These are phyloP conservation scores for Lasiodiplodia sp. DNA, from an alignment of 2,329 filamentous ascomycete genomes.

Conservation along the genomic window DNA sequence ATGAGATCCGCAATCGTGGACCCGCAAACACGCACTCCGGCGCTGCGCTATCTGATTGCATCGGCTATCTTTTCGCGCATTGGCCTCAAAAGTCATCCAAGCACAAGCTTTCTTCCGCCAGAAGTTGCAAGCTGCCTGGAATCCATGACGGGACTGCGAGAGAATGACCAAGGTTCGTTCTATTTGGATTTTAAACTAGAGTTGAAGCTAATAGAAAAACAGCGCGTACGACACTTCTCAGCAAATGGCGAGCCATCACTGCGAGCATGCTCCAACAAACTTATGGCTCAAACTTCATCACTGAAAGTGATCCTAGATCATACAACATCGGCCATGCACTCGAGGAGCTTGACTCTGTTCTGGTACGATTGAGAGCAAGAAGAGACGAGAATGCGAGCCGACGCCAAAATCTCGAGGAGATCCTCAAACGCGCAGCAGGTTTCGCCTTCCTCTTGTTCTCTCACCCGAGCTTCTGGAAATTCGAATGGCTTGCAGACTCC, in stretches of 20 bases:
- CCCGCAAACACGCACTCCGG: constrained; percentile 39
- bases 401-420: constrained; percentile 43
- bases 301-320: constrained; percentile 37
- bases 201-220: background rate
- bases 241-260: constrained; percentile 43
- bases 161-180: background rate
- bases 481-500: constrained; percentile 41
- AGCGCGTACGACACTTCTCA: constrained; percentile 36
- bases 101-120: constrained; percentile 39
- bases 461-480: constrained; percentile 43
- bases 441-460: constrained; percentile 47
- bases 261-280: constrained; percentile 40
- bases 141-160: constrained; percentile 32
- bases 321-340: constrained; percentile 37
- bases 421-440: constrained; percentile 43
- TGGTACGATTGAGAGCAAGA: constrained; percentile 35
- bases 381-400: constrained; percentile 37
- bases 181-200: accelerated
- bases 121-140: constrained; percentile 38
- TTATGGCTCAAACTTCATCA: constrained; percentile 40
- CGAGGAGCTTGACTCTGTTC: constrained; percentile 37
- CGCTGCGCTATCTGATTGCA: constrained; percentile 43
- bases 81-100: constrained; percentile 32
- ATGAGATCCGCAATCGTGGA: constrained; percentile 41
- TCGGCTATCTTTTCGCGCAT: constrained; percentile 41